Percentiles rank a stretch among this genome's conserved stretches.
Conservation (phyloP, 202 grass and related monocot species). For the Brachypodium distachyon region DNA sequence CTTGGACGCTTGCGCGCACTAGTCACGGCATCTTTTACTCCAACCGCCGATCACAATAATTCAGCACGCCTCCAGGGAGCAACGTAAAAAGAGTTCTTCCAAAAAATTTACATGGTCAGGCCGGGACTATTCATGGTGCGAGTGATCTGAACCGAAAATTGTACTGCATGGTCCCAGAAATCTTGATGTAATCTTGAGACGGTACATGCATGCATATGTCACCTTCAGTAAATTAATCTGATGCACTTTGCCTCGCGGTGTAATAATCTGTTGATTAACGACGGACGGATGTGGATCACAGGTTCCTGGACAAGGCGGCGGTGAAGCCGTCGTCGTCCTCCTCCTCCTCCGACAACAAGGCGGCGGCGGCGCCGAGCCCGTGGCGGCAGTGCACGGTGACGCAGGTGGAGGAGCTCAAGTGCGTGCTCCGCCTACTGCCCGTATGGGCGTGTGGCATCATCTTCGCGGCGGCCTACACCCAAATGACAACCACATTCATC, state of each 20-base stretch:
- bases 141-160: neutral
- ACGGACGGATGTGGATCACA: neutral
- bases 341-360: slow-evolving; percentile 24
- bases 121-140: too few species aligned
- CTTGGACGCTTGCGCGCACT: neutral
- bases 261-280: too few species aligned
- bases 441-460: slow-evolving; percentile 33
- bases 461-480: slow-evolving; percentile 26
- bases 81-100: neutral
- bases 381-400: slow-evolving; percentile 87
- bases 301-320: slow-evolving; percentile 53
- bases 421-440: slow-evolving; percentile 21
- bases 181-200: neutral
- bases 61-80: neutral
- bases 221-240: too few species aligned
- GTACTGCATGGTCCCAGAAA: neutral
- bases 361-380: neutral
- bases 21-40: neutral
- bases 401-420: slow-evolving; percentile 79
- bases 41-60: neutral
- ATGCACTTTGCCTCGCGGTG: too few species aligned
- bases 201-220: neutral
- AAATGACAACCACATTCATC: slow-evolving; percentile 46
- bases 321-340: slow-evolving; percentile 21
- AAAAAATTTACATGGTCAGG: too few species aligned